These are phyloP conservation scores for Sinapis alba DNA, from an alignment of 441 rosid species.

Conservation along the genomic window DNA sequence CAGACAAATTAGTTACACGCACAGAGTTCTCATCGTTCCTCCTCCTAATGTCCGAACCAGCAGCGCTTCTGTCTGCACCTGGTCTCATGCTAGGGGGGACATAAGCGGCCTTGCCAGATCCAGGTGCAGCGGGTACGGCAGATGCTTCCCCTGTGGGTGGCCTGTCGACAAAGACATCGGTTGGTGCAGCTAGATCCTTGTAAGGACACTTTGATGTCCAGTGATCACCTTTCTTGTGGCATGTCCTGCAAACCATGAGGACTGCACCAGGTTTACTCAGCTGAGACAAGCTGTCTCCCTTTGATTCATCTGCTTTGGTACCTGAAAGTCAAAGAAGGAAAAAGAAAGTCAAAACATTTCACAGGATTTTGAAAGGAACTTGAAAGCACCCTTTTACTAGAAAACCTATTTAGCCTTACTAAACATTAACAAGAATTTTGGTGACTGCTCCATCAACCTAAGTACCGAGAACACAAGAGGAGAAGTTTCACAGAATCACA, in stretches of 20 bases:
- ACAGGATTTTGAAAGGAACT: no score
- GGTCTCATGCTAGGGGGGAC: conserved; percentile 66
- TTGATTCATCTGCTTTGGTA: background rate
- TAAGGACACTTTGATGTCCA: conserved; percentile 76
- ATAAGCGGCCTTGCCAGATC: conserved; percentile 53
- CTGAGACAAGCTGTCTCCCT: conserved; percentile 43
- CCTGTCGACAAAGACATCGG: conserved; percentile 52
- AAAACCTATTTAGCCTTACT: no score
- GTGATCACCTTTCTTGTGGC: conserved; percentile 77
- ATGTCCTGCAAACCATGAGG: conserved; percentile 72
- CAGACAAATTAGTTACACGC: conserved; percentile 64
- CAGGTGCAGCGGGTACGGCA: conserved; percentile 40
- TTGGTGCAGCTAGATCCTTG: conserved; percentile 63
- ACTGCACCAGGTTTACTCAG: conserved; percentile 67
- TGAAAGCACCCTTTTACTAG: no score
- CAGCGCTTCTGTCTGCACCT: conserved; percentile 52
- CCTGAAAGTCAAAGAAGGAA: background rate
- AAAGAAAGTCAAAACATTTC: background rate
- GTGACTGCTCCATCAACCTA: background rate
- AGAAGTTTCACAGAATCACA: no score
- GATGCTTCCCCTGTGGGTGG: conserved; percentile 51
- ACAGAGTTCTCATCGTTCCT: conserved; percentile 76
- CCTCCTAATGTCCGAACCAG: conserved; percentile 67
- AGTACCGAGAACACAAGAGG: no score
- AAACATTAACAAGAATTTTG: background rate